phyloP scores from a whole-genome alignment of 2,329 filamentous ascomycete genomes.

The Epicoccum nigrum region DNA sequence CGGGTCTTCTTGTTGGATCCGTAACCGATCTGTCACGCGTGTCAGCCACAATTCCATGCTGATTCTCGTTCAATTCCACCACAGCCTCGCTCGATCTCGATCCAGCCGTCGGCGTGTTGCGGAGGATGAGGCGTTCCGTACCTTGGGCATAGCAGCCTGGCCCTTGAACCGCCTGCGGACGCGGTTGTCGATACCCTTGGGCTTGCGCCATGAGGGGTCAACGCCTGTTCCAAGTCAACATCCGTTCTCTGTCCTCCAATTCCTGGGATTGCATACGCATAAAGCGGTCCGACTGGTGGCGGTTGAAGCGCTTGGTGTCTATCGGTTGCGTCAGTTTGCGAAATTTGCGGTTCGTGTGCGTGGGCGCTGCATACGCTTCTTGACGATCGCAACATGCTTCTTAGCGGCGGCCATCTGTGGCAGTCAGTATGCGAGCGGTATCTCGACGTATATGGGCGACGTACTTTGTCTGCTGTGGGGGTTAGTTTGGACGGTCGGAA shows the following conservation, averaged over 20 bases:
- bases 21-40: constrained; percentile 80
- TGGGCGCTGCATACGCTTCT: constrained; percentile 86
- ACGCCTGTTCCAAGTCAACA: constrained; percentile 58
- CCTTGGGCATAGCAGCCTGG: constrained; percentile 95
- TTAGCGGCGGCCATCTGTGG: constrained; percentile 94
- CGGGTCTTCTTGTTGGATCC: constrained; percentile 99
- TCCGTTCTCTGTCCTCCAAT: constrained; percentile 14
- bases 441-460: constrained; percentile 20
- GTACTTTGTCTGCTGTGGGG: constrained; percentile 48
- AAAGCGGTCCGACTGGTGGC: constrained; percentile 98
- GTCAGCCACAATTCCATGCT: constrained; percentile 35
- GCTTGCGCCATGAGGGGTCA: constrained; percentile 93
- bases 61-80: constrained; percentile 1
- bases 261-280: constrained; percentile 63
- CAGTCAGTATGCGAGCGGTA: constrained; percentile 30
- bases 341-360: constrained; percentile 32
- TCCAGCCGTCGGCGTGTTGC: constrained; percentile 3
- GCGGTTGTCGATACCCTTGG: constrained; percentile 99
- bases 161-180: constrained; percentile 98
- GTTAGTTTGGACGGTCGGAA: constrained; percentile 36
- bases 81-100: not conserved
- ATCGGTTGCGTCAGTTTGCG: constrained; percentile 42
- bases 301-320: constrained; percentile 94
- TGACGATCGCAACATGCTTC: constrained; percentile 99
- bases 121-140: constrained; percentile 59